A percentile compares a stretch with the other conserved stretches of the same genome.
phyloP scores from a whole-genome alignment of 768 basidiomycete genomes.

The Podaxis rugospora region DNA sequence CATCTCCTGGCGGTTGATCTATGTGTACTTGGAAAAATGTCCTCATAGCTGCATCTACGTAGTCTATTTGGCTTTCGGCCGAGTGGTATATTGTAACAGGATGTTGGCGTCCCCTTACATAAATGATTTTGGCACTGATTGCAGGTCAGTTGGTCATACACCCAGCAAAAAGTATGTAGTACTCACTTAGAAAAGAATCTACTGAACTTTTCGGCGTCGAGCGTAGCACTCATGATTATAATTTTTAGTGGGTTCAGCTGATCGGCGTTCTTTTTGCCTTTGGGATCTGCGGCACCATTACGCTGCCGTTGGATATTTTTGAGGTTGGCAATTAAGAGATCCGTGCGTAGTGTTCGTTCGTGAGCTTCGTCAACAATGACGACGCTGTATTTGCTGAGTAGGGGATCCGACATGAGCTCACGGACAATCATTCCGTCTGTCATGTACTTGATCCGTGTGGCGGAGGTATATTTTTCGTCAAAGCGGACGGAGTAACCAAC shows the following conservation, averaged over 20 bases:
- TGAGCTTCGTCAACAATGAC: conserved; percentile 97
- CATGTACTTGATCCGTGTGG: conserved; percentile 91
- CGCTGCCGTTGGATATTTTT: conserved; percentile 74
- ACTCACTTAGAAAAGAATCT: conserved; percentile 80
- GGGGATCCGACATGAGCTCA: conserved; percentile 77
- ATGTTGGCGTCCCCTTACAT: conserved; percentile 91
- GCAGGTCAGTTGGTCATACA: not conserved
- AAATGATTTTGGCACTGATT: conserved; percentile 77
- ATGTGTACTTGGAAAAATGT: conserved; percentile 94
- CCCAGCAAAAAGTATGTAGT: not conserved
- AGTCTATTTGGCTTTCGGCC: conserved; percentile 70
- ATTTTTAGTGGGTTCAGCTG: conserved; percentile 72
- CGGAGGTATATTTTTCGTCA: conserved; percentile 68
- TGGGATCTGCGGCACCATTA: conserved; percentile 38
- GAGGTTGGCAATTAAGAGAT: conserved; percentile 86
- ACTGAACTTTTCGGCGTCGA: conserved; percentile 94
- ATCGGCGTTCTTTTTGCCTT: conserved; percentile 42
- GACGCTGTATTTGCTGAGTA: conserved; percentile 79
- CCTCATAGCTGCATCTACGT: conserved; percentile 83
- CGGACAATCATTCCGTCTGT: conserved; percentile 98
- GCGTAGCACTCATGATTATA: conserved; percentile 95
- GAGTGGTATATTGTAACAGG: conserved; percentile 85
- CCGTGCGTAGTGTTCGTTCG: conserved; percentile 91
- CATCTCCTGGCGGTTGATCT: conserved; percentile 76
- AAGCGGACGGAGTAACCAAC: conserved; percentile 98